A percentile compares a stretch with the other conserved stretches of the same genome.
These are phyloP conservation scores for Capsella rubella DNA, from an alignment of 441 rosid genomes.

Conservation along the genomic window DNA sequence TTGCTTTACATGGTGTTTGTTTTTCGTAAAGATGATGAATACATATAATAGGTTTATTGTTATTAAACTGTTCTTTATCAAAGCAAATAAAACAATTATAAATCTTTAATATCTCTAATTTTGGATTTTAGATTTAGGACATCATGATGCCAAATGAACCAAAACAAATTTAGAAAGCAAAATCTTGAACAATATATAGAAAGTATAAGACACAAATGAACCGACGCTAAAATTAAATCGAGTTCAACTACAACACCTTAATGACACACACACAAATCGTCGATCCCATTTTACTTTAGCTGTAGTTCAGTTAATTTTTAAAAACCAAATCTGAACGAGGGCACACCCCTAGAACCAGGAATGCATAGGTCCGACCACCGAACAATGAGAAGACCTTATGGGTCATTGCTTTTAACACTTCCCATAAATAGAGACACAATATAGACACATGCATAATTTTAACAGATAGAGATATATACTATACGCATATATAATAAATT, in stretches of 20 bases:
- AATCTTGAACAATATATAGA: not conserved
- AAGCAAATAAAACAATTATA: not conserved
- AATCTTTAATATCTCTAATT: not conserved
- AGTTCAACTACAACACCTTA: not conserved
- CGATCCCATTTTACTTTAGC: too few species aligned
- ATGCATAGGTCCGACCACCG: not conserved
- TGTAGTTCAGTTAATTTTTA: not conserved
- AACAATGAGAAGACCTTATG: slow-evolving; percentile 1
- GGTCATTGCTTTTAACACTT: not conserved
- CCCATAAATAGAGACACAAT: slow-evolving; percentile 1
- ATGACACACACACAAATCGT: not conserved
- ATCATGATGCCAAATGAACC: not conserved
- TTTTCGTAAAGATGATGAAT: not conserved
- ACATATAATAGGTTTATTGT: not conserved
- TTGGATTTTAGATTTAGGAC: not conserved
- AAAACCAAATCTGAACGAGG: not conserved
- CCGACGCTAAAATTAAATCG: not conserved
- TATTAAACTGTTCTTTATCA: not conserved
- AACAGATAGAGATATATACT: slow-evolving; percentile 6
- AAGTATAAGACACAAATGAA: not conserved
- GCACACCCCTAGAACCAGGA: not conserved
- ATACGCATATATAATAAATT: slow-evolving; percentile 14
- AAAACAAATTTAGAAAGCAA: not conserved
- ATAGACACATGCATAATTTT: not conserved
- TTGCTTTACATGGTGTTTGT: too few species aligned